Evolutionary conservation across 148 eudicot species (phyloP).

Genomic region (Beta vulgaris): DNA sequence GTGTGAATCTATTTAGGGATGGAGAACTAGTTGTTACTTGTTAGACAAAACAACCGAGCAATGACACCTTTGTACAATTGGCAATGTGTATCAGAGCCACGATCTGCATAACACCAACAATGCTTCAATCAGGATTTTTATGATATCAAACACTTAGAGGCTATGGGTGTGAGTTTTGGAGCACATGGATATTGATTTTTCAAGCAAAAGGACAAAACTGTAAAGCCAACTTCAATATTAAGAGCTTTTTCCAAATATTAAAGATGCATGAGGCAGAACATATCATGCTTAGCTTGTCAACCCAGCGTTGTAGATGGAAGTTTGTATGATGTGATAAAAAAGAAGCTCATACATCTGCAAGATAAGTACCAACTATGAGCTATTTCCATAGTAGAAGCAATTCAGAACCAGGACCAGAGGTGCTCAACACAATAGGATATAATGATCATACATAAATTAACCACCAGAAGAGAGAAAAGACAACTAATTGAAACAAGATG

Average conservation of each 20-base stretch:
- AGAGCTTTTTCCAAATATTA: neutral
- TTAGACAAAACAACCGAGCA: neutral
- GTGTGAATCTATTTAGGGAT: neutral
- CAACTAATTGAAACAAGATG: neutral
- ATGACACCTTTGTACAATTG: neutral
- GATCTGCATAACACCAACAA: neutral
- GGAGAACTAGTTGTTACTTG: neutral
- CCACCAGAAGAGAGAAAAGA: neutral
- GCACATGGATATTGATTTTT: neutral
- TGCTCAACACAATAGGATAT: neutral
- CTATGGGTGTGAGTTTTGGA: neutral
- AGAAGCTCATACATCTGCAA: neutral
- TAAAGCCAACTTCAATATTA: neutral
- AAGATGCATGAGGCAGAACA: neutral
- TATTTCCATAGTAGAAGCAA: neutral
- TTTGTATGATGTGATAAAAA: neutral
- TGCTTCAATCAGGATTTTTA: neutral
- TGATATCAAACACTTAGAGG: neutral
- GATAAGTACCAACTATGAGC: neutral
- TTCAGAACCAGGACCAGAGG: neutral
- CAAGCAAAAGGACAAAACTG: neutral
- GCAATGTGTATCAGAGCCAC: neutral
- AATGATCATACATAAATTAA: neutral
- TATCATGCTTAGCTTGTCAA: neutral
- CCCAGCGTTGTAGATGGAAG: neutral